Percentiles rank a stretch among this genome's conserved stretches.
Conservation (phyloP, 1,284 basidiomycete genomes). For the Tetrapyrgos nigripes region DNA sequence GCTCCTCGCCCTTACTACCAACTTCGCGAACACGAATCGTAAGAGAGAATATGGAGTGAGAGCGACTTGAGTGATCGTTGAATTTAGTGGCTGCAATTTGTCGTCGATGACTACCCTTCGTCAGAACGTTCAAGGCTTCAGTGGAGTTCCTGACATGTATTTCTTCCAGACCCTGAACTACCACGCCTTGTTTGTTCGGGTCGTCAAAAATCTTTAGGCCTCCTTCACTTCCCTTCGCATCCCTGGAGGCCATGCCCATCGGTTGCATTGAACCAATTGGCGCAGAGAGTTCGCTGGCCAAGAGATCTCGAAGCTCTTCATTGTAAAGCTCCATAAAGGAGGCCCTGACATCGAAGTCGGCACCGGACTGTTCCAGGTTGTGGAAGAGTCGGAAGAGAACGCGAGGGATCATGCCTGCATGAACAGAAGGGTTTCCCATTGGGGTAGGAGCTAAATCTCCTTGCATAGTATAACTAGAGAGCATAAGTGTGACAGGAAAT, state of each 20-base stretch:
- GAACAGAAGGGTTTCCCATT: conserved; percentile 85
- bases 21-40: conserved; percentile 94
- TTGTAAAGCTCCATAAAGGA: conserved; percentile 99
- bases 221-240: conserved; percentile 43
- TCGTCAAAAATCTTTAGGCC: conserved; percentile 95
- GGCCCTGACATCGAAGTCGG: conserved; percentile 94
- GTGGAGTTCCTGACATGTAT: conserved; percentile 83
- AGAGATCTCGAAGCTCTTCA: conserved; percentile 96
- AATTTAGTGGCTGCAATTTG: conserved; percentile 98
- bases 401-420: conserved; percentile 98
- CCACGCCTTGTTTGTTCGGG: conserved; percentile 83
- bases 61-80: conserved; percentile 97
- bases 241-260: conserved; percentile 69
- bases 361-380: conserved; percentile 76
- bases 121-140: conserved; percentile 87
- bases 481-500: conserved; percentile 14
- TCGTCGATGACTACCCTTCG: conserved; percentile 88
- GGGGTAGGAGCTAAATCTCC: conserved; percentile 86
- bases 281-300: conserved; percentile 75
- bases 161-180: conserved; percentile 96
- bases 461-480: conserved; percentile 89
- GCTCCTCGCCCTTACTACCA: conserved; percentile 81
- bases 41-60: conserved; percentile 98
- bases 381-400: conserved; percentile 94
- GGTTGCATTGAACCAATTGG: conserved; percentile 68